Evolutionary conservation across 768 basidiomycete genomes (phyloP), one percentile per base, ranked within the genome.

Genomic region (Collybiopsis luxurians): DNA sequence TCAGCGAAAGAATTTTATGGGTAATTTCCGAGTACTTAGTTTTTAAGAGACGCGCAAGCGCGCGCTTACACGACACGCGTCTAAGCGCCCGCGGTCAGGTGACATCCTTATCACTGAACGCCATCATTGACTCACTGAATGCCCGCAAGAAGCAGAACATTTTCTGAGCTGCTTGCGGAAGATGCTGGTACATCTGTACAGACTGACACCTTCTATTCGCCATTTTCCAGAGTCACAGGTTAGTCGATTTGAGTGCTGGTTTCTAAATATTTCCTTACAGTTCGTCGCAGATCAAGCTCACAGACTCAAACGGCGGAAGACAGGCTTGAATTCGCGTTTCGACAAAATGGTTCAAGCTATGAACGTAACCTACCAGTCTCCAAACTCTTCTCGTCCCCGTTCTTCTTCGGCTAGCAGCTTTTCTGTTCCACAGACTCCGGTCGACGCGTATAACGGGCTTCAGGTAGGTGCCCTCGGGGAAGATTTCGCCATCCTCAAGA

Each of bases 261-360:
- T 10, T 42, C 40, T 53, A 15, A 19, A 23, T 42, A 26, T 15
- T 12, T 2, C 2, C 23, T 39, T 23, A 53, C 19, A 10, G 3
- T 5, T 27, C 38, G n/a, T 39, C 0, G 17, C 26, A 55, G 43
- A 7, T 42, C 1, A 28, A 15, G 11, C 0, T 3, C 19, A 17
- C 42, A 61, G 64, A 28, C 53, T 64, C n/a, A 89, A 84, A 60
- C 79, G 83, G 19, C 76, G 75, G 24, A 81, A 73, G 61, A 71
- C 69, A n/a, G 78, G 78, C 7, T 69, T 85, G 48, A 90, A 89
- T 61, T 66, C 76, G 31, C 79, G 80, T 38, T 87, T 83, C 61
- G 87, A 90, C 66, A 75, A 75, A 43, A 90, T 90, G 88, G 70
- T 89, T 28, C 75, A 82, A 50, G 75, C 79, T 2, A 82, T 87